Conservation (phyloP, 2,329 filamentous ascomycete species). For the Ampelomyces quisqualis region DNA sequence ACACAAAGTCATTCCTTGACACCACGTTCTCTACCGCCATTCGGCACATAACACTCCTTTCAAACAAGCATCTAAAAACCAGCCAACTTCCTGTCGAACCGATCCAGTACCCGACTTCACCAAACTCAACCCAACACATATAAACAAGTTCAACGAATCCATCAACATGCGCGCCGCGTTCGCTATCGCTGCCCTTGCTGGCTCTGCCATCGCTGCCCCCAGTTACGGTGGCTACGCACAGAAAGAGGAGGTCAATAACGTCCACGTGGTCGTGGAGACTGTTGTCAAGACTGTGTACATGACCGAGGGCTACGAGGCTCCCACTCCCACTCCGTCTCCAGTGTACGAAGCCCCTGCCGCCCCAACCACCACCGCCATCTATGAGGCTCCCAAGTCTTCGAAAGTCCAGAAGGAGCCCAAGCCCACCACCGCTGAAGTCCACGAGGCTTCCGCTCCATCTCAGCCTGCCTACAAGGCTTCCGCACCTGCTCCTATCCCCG, state of each 20-base stretch:
- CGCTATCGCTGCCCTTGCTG: constrained; percentile 35
- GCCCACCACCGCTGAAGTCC: constrained; percentile 1
- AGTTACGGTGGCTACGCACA: constrained; percentile 7
- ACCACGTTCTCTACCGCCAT: constrained; percentile 36
- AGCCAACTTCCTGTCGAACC: constrained; percentile 21
- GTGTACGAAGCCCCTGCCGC: constrained; percentile 7
- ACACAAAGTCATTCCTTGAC: constrained; percentile 33
- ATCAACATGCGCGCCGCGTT: constrained; percentile 34
- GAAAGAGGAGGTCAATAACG: constrained; percentile 22
- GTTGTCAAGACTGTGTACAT: constrained; percentile 30
- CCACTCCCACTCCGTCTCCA: constrained; percentile 6
- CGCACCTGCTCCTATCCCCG: constrained; percentile 3
- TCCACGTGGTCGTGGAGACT: constrained; percentile 31
- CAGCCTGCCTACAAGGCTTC: constrained; percentile 7
- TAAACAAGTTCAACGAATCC: constrained; percentile 6
- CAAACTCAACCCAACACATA: constrained; percentile 14
- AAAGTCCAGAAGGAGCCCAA: too few species aligned
- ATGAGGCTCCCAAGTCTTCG: constrained; percentile 8
- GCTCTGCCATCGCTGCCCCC: constrained; percentile 32
- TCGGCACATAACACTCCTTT: constrained; percentile 30
- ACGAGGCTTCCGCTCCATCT: constrained; percentile 6
- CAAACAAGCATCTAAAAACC: constrained; percentile 11
- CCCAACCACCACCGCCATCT: constrained; percentile 8
- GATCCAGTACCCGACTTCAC: constrained; percentile 13
- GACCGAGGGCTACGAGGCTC: constrained; percentile 17